These are phyloP conservation scores for Ascochyta clinopodiicola DNA, from an alignment of 2,329 filamentous ascomycete genomes.

Conservation along the genomic window DNA sequence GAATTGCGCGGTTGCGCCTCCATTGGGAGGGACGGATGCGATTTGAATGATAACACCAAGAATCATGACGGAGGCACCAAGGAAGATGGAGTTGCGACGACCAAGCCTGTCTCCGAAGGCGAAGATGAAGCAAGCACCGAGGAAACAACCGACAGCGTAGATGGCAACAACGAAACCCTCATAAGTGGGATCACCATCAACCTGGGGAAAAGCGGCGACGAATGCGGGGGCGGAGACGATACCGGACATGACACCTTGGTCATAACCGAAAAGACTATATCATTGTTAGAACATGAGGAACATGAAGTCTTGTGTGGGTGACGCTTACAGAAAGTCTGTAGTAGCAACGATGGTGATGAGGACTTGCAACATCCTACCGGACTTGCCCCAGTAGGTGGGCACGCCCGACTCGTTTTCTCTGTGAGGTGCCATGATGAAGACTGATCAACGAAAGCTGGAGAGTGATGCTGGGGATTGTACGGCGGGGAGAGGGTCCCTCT, in stretches of 20 bases:
- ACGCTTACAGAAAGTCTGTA: conserved; percentile 50
- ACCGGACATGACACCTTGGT: conserved; percentile 52
- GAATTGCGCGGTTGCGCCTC: conserved; percentile 55
- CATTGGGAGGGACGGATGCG: conserved; percentile 32
- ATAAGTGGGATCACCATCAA: conserved; percentile 43
- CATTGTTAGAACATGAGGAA: too few species aligned
- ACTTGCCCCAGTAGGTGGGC: conserved; percentile 40
- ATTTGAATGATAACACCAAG: conserved; percentile 51
- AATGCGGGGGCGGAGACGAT: conserved; percentile 51
- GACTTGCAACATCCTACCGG: conserved; percentile 38
- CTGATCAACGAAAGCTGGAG: conserved; percentile 27
- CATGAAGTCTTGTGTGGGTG: too few species aligned
- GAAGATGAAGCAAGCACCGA: conserved; percentile 51
- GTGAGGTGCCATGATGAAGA: conserved; percentile 32
- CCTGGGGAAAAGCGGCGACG: conserved; percentile 45
- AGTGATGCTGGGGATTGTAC: conserved; percentile 28
- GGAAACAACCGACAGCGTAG: conserved; percentile 58
- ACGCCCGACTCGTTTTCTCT: conserved; percentile 33
- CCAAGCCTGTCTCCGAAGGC: conserved; percentile 50
- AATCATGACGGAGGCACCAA: conserved; percentile 51
- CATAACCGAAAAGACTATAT: conserved; percentile 54
- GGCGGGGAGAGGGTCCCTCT: conserved; percentile 30
- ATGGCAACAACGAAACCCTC: conserved; percentile 58
- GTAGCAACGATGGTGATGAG: conserved; percentile 53
- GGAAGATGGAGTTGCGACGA: conserved; percentile 52